A percentile compares a stretch with the other conserved stretches of the same genome.
Conservation (phyloP, 2,329 filamentous ascomycete species). For the Teratosphaeriaceae sp. region DNA sequence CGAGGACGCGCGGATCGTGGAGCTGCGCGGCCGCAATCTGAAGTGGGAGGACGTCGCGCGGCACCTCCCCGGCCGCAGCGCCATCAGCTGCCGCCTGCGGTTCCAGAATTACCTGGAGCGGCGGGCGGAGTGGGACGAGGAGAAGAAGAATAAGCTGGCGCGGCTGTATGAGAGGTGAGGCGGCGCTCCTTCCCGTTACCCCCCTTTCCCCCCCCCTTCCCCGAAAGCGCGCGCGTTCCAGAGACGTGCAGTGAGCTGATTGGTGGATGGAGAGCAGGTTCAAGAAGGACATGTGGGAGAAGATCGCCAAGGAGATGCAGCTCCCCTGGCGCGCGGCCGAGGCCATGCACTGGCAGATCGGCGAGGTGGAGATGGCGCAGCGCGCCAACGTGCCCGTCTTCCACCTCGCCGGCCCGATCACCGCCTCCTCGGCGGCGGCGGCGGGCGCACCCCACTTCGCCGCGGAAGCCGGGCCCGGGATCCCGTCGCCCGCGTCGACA, state of each 20-base stretch:
- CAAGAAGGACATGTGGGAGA: conserved; percentile 97
- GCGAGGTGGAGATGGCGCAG: conserved; percentile 87
- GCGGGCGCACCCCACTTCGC: conserved; percentile 6
- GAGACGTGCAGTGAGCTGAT: not conserved
- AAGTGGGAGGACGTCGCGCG: conserved; percentile 99
- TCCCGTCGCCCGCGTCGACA: conserved; percentile 22
- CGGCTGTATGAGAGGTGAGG: conserved; percentile 90
- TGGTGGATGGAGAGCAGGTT: conserved; percentile 55
- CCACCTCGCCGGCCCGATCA: conserved; percentile 43
- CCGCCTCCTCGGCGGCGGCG: conserved; percentile 11
- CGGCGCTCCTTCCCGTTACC: conserved; percentile 10
- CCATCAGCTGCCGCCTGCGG: conserved; percentile 88
- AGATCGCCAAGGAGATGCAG: conserved; percentile 89
- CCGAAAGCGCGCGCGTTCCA: too few relatives aligned
- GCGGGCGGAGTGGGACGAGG: conserved; percentile 91
- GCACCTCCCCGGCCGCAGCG: conserved; percentile 78
- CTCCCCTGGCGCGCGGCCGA: conserved; percentile 94
- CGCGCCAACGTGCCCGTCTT: conserved; percentile 87
- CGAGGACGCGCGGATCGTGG: conserved; percentile 89
- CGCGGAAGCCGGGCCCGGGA: conserved; percentile 16
- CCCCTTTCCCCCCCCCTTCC: too few relatives aligned
- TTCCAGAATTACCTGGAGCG: conserved; percentile 97
- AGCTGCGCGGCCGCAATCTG: conserved; percentile 83
- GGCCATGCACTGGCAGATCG: conserved; percentile 97
- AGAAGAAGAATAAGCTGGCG: conserved; percentile 94